A percentile compares a stretch with the other conserved stretches of the same genome.
Evolutionary conservation across 345 rosid species (phyloP).

Genomic region (Streptanthus diversifolius): DNA sequence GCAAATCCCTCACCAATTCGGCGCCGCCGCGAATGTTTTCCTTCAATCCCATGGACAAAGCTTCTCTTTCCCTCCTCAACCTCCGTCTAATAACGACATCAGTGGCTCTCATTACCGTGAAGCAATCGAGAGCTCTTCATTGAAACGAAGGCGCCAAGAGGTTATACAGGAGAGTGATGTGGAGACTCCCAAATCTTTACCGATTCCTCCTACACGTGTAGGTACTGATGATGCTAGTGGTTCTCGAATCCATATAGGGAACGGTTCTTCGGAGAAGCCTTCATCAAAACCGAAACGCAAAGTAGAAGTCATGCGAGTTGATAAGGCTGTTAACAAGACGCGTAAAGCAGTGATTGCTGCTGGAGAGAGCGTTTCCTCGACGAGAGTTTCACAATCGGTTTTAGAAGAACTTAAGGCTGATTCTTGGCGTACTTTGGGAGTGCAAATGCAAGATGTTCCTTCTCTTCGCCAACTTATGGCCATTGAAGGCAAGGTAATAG

Average conservation of each 20-base stretch:
- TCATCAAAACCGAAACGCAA: conserved; percentile 16
- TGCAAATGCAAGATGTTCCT: conserved; percentile 68
- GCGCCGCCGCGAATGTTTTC: conserved; percentile 17
- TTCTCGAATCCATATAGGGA: conserved; percentile 11
- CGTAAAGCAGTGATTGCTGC: conserved; percentile 43
- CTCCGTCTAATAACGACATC: neutral
- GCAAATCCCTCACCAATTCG: conserved; percentile 36
- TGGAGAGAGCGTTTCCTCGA: conserved; percentile 56
- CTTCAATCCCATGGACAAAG: conserved; percentile 29
- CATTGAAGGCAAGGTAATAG: conserved; percentile 65
- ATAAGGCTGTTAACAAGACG: conserved; percentile 45
- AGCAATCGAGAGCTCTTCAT: conserved; percentile 3
- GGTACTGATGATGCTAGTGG: conserved; percentile 17
- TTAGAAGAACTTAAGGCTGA: conserved; percentile 45
- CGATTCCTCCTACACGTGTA: neutral
- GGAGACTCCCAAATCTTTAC: conserved; percentile 33
- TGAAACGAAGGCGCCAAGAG: conserved; percentile 26
- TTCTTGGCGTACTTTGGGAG: conserved; percentile 72
- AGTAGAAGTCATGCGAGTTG: conserved; percentile 35
- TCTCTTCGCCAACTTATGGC: conserved; percentile 57
- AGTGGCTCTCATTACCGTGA: conserved; percentile 22
- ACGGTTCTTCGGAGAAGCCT: conserved; percentile 16
- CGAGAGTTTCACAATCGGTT: conserved; percentile 55
- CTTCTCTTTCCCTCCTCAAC: conserved; percentile 22
- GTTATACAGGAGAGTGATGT: conserved; percentile 35